Evolutionary conservation across 1,284 basidiomycete genomes (phyloP), one percentile per base, ranked within the genome.

Genomic region (Moesziomyces sp.): DNA sequence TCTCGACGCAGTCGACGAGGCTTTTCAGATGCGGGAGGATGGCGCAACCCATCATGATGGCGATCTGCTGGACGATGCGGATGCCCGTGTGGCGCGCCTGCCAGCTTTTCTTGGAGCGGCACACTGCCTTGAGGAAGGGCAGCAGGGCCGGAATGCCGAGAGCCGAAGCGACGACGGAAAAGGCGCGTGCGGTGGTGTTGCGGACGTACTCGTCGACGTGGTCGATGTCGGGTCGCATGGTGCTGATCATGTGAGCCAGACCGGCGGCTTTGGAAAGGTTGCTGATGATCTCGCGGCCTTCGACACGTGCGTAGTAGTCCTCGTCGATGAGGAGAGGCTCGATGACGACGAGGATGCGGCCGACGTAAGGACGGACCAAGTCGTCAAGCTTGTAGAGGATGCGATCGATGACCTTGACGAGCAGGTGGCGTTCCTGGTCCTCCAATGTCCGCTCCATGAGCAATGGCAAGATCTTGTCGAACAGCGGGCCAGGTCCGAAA

Each of bases 11-110:
- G 74, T 97, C 93, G 45, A 99, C 96, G 38, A 99, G 88, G 82
- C 97, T 98, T 63, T 94, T 92, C 47, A 99, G 88, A 85, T 99
- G 97, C 18, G 97, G 97, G 5, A 99, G 89, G 38, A 99, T 92
- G n/a, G 96, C 97, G 80, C 96, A 98, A 21, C 97, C 96, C 94
- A 98, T 98, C 94, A 99, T 97, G 84, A 99, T 97, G 21, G 97
- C 95, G 64, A 99, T 99, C 85, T 99, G 97, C 86, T 99, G 97
- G 21, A 99, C 94, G 76, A 99, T 99, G 81, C 95, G 94, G 81
- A 99, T 98, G 86, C 97, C 96, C 2, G 97, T 99, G 85, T 99
- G 97, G 67, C 96, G 91, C 13, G 97, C 97, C 85, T 99, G 97
- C 97, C 97, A 98, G 19, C 94, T 98, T 86, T 99, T 99, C 86